Conservation (phyloP, 257 asterid species). For the Lavandula angustifolia region DNA sequence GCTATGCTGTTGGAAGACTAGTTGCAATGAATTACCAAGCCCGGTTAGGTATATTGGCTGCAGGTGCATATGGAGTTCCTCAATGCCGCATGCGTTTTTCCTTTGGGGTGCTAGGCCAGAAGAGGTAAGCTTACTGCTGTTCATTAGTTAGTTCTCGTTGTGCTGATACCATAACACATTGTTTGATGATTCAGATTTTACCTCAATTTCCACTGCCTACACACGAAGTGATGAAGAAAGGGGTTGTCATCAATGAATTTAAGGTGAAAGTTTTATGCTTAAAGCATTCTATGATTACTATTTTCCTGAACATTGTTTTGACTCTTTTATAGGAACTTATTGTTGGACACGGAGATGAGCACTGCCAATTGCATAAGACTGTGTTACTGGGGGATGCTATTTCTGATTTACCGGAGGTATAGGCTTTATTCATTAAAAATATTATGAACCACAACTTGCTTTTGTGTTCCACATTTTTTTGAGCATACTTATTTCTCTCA, state of each 20-base stretch:
- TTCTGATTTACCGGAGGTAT: constrained; percentile 54
- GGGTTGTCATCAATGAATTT: constrained; percentile 44
- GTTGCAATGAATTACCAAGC: constrained; percentile 49
- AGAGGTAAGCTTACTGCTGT: constrained; percentile 32
- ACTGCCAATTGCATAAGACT: constrained; percentile 23
- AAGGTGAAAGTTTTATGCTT: constrained; percentile 39
- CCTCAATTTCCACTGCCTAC: constrained; percentile 54
- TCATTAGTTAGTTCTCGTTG: not conserved
- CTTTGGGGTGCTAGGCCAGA: constrained; percentile 46
- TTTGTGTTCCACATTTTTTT: not conserved
- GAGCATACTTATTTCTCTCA: not conserved
- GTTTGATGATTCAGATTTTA: constrained; percentile 36
- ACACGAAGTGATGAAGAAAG: constrained; percentile 44
- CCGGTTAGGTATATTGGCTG: constrained; percentile 52
- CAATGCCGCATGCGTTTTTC: constrained; percentile 59
- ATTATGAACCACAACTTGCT: not conserved
- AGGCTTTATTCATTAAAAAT: not conserved
- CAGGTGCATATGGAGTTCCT: constrained; percentile 57
- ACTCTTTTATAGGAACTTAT: constrained; percentile 36
- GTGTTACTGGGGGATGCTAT: constrained; percentile 44
- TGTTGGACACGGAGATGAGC: constrained; percentile 34
- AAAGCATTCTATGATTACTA: not conserved
- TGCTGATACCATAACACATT: not conserved
- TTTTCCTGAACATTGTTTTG: not conserved
- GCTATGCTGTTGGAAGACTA: constrained; percentile 47